These are phyloP conservation scores for Pythium angustatum DNA, from an alignment of 352 stramenopile species.

Conservation along the genomic window DNA sequence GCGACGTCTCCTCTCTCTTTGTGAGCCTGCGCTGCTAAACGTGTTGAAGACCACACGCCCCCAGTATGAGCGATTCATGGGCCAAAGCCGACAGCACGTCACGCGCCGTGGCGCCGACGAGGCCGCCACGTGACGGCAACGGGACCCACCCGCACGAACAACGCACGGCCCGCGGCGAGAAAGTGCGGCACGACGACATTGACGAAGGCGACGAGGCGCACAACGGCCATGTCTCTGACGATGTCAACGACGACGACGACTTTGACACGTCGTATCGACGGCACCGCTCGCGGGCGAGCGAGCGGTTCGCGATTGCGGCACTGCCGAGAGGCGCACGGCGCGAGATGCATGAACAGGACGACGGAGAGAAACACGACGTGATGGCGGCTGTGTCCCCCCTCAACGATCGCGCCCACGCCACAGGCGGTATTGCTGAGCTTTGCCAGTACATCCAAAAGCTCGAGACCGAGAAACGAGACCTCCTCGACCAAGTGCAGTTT, in stretches of 20 bases:
- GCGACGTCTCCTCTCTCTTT: too few relatives aligned
- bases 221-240: not conserved
- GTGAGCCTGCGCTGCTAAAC: too few relatives aligned
- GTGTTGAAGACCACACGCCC: not conserved
- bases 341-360: too few relatives aligned
- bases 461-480: constrained; percentile 46
- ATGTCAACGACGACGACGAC: not conserved
- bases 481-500: constrained; percentile 43
- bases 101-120: not conserved
- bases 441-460: constrained; percentile 56
- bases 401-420: not conserved
- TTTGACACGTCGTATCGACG: not conserved
- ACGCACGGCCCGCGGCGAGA: constrained; percentile 14
- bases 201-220: constrained; percentile 18
- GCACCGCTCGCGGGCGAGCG: not conserved
- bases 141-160: constrained; percentile 11
- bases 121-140: not conserved
- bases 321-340: not conserved
- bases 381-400: not conserved
- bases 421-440: constrained; percentile 35
- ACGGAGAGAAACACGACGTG: too few relatives aligned
- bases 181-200: constrained; percentile 6
- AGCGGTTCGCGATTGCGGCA: not conserved
- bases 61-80: constrained; percentile 7
- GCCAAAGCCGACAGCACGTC: constrained; percentile 4